phyloP scores from a whole-genome alignment of 169 alveolate species.

The Perkinsus chesapeaki region DNA sequence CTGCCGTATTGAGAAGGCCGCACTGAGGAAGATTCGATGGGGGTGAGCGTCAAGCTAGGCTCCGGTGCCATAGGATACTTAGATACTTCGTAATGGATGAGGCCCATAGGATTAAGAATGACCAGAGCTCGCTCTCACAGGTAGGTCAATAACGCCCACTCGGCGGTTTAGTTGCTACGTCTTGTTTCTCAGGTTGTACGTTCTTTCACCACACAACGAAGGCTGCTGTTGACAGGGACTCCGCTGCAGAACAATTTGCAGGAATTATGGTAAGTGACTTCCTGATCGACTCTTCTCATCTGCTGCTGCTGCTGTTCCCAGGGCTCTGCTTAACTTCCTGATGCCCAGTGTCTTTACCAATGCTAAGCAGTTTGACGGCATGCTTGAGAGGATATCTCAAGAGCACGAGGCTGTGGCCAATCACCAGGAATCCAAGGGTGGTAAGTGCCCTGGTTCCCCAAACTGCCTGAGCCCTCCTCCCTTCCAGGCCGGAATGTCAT shows the following conservation, averaged over 20 bases:
- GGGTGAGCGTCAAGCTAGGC: background rate
- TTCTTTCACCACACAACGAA: conserved; percentile 79
- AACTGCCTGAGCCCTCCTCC: background rate
- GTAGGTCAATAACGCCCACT: conserved; percentile 43
- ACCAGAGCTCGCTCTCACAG: conserved; percentile 75
- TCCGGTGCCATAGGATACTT: background rate
- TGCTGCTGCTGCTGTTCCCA: background rate
- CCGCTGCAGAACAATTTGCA: conserved; percentile 96
- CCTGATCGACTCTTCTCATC: background rate
- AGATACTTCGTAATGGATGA: conserved; percentile 94
- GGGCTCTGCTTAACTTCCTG: conserved; percentile 90
- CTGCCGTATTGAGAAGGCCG: conserved; percentile 81
- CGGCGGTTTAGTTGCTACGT: background rate
- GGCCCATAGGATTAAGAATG: conserved; percentile 97
- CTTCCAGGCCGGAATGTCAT: conserved; percentile 34
- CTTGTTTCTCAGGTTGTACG: conserved; percentile 43
- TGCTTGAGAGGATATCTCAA: conserved; percentile 39
- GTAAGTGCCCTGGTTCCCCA: background rate
- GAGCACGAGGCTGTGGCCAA: background rate
- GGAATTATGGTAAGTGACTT: conserved; percentile 79
- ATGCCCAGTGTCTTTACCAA: conserved; percentile 92
- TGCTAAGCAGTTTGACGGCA: conserved; percentile 89
- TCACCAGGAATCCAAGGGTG: background rate
- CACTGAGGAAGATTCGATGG: conserved; percentile 44
- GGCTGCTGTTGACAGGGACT: conserved; percentile 94